Evolutionary conservation across 345 rosid genomes (phyloP).

Genomic region (Raphanus sativus): DNA sequence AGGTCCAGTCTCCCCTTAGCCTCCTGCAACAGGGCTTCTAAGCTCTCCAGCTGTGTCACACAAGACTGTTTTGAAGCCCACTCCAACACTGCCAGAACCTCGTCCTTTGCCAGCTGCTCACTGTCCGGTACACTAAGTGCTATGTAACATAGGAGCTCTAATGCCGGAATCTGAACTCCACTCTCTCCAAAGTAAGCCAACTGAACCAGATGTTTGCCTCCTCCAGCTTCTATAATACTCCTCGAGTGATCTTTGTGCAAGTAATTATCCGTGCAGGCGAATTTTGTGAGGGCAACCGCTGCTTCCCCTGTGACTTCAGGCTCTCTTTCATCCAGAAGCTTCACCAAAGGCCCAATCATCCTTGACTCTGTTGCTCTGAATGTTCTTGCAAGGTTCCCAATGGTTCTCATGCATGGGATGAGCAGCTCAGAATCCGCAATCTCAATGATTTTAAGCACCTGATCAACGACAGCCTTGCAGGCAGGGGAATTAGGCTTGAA

Average conservation of each 20-base stretch:
- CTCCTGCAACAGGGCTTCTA: slow-evolving; percentile 58
- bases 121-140: slow-evolving; percentile 86
- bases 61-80: slow-evolving; percentile 83
- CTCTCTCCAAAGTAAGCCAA: slow-evolving; percentile 86
- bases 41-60: slow-evolving; percentile 54
- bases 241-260: slow-evolving; percentile 84
- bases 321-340: slow-evolving; percentile 83
- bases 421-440: slow-evolving; percentile 67
- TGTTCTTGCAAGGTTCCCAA: slow-evolving; percentile 90
- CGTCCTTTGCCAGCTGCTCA: slow-evolving; percentile 75
- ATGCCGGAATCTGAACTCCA: slow-evolving; percentile 60
- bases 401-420: slow-evolving; percentile 75
- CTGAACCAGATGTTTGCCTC: slow-evolving; percentile 82
- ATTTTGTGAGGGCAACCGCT: slow-evolving; percentile 67
- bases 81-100: slow-evolving; percentile 76
- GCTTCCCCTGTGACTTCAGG: slow-evolving; percentile 73
- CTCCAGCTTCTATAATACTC: slow-evolving; percentile 80
- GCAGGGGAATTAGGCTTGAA: slow-evolving; percentile 94
- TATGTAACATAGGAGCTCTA: slow-evolving; percentile 70
- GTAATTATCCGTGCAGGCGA: slow-evolving; percentile 80
- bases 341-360: slow-evolving; percentile 83
- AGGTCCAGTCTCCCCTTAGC: slow-evolving; percentile 81
- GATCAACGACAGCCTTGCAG: slow-evolving; percentile 87
- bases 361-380: slow-evolving; percentile 91
- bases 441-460: slow-evolving; percentile 66